Evolutionary conservation across 2,329 filamentous ascomycete genomes (phyloP).

Genomic region (Penicillium sp.): DNA sequence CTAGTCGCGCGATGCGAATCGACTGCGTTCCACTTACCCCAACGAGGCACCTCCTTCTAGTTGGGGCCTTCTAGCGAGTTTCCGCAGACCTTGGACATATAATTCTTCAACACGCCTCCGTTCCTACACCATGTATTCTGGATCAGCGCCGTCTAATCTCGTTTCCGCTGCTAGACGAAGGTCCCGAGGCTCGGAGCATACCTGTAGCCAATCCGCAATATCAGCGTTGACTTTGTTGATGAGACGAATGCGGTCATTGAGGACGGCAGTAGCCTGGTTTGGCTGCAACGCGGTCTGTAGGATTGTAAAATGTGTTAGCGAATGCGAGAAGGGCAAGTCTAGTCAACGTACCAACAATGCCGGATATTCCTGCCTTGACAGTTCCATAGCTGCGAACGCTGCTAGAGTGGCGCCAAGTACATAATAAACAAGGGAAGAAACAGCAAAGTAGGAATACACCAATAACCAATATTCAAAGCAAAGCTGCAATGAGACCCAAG

Average conservation of each 20-base stretch:
- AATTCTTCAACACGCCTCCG: slow-evolving; percentile 86
- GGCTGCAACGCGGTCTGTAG: slow-evolving; percentile 74
- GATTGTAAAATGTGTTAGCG: slow-evolving; percentile 15
- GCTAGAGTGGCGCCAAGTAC: slow-evolving; percentile 24
- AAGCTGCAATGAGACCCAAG: not conserved
- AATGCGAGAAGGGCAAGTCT: not conserved
- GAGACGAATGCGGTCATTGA: slow-evolving; percentile 83
- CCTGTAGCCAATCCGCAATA: slow-evolving; percentile 95
- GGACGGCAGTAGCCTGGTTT: slow-evolving; percentile 70
- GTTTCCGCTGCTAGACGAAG: not conserved
- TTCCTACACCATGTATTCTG: slow-evolving; percentile 59
- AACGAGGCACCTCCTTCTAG: slow-evolving; percentile 75
- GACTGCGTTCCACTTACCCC: slow-evolving; percentile 63
- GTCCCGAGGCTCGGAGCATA: slow-evolving; percentile 77
- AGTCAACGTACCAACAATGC: slow-evolving; percentile 76
- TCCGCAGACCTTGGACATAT: slow-evolving; percentile 78
- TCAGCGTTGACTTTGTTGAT: slow-evolving; percentile 83
- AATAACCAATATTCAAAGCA: not conserved
- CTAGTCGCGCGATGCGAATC: not conserved
- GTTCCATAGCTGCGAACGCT: slow-evolving; percentile 55
- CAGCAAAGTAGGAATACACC: slow-evolving; percentile 14
- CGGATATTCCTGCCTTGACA: slow-evolving; percentile 87
- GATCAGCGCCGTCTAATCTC: not conserved
- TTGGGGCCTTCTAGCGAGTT: slow-evolving; percentile 69
- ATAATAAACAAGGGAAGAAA: slow-evolving; percentile 23